Conservation (phyloP, 257 asterid genomes). For the Leonotis leonurus region DNA sequence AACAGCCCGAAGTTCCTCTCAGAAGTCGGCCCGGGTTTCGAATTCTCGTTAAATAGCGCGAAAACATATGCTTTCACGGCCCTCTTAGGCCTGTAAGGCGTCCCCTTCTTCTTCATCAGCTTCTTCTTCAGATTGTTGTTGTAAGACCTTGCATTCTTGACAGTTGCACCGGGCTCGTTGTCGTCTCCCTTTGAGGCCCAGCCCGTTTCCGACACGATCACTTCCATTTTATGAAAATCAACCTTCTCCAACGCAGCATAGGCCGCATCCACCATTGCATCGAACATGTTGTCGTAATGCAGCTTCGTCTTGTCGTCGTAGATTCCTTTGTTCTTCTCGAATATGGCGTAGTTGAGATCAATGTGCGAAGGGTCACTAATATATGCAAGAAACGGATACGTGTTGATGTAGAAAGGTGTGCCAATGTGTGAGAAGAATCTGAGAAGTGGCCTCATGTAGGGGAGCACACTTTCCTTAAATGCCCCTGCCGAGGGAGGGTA, state of each 20-base stretch:
- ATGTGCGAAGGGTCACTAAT: slow-evolving; percentile 55
- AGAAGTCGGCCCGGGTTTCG: slow-evolving; percentile 74
- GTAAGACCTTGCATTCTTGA: slow-evolving; percentile 54
- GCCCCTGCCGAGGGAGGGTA: slow-evolving; percentile 79
- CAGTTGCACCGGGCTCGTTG: slow-evolving; percentile 52
- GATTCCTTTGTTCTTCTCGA: slow-evolving; percentile 34
- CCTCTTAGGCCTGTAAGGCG: slow-evolving; percentile 61
- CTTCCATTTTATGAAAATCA: slow-evolving; percentile 50
- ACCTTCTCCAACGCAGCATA: slow-evolving; percentile 65
- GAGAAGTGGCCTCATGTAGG: slow-evolving; percentile 65
- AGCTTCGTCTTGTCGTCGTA: slow-evolving; percentile 46
- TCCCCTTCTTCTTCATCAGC: slow-evolving; percentile 57
- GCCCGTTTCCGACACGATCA: slow-evolving; percentile 80
- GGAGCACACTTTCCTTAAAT: slow-evolving; percentile 60
- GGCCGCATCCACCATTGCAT: slow-evolving; percentile 72
- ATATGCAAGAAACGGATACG: slow-evolving; percentile 77
- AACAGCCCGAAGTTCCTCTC: slow-evolving; percentile 84
- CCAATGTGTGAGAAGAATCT: slow-evolving; percentile 52
- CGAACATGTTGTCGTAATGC: slow-evolving; percentile 80
- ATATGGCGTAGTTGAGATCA: slow-evolving; percentile 55
- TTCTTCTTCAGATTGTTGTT: slow-evolving; percentile 42
- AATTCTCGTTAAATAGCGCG: slow-evolving; percentile 67
- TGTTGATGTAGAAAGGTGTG: slow-evolving; percentile 78
- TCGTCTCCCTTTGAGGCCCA: slow-evolving; percentile 81
- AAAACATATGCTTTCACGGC: slow-evolving; percentile 60